A percentile compares a stretch with the other conserved stretches of the same genome.
Evolutionary conservation across 345 rosid genomes (phyloP).

Genomic region (Angophora floribunda): DNA sequence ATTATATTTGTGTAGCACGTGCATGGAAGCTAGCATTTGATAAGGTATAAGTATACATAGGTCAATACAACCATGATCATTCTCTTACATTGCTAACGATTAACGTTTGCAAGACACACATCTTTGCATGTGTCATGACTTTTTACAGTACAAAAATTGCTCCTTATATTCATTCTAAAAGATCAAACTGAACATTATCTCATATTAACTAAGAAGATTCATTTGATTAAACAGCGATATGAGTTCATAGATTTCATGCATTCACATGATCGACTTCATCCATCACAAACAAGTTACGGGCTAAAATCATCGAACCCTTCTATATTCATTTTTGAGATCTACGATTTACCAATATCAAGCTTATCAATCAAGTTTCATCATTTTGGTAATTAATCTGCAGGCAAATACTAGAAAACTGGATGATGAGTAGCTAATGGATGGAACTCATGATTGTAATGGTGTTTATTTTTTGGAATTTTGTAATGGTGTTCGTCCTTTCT

Average conservation of each 20-base stretch:
- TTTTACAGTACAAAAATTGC: neutral
- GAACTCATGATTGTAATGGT: neutral
- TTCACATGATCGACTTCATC: neutral
- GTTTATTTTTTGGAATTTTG: neutral
- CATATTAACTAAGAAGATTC: neutral
- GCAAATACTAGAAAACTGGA: neutral
- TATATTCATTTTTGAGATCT: neutral
- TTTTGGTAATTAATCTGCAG: neutral
- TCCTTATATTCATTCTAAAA: neutral
- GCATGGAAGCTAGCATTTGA: neutral
- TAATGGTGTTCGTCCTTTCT: neutral
- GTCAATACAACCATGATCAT: neutral
- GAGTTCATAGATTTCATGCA: neutral
- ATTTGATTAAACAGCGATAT: neutral
- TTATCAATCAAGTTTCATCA: neutral
- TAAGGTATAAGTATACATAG: neutral
- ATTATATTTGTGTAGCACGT: neutral
- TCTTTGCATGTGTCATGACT: neutral
- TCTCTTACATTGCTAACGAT: neutral
- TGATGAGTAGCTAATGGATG: neutral
- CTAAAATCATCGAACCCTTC: neutral
- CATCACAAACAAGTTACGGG: neutral
- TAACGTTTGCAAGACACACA: neutral
- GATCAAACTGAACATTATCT: neutral
- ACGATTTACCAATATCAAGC: neutral